These are phyloP conservation scores for Fusarium nygamai DNA, from an alignment of 2,329 filamentous ascomycete genomes.

Conservation along the genomic window DNA sequence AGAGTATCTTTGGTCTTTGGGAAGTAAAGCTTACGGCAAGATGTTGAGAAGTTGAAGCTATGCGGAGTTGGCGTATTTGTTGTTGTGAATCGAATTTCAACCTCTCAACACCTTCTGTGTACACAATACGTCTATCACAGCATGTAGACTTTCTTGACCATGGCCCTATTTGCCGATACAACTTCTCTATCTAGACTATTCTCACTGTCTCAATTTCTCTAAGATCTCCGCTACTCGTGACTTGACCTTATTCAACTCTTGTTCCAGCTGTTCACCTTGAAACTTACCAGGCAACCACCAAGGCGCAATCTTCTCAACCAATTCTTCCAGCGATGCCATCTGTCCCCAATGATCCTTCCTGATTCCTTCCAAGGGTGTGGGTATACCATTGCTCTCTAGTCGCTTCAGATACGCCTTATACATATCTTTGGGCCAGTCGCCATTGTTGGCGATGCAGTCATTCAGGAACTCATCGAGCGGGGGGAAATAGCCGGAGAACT, in stretches of 20 bases:
- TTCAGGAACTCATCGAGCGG: conserved; percentile 2
- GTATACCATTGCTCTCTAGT: not conserved
- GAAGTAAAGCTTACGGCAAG: no score
- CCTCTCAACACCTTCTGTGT: no score
- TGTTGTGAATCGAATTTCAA: no score
- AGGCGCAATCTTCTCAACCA: conserved; percentile 2
- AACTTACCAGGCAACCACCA: conserved; percentile 6
- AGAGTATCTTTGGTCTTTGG: no score
- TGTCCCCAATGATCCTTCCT: not conserved
- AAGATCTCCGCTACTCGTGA: not conserved
- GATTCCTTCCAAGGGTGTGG: not conserved
- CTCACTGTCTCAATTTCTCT: not conserved
- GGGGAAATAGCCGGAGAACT: conserved; percentile 19
- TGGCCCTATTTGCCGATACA: no score
- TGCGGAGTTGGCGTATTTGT: no score
- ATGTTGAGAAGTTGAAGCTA: no score
- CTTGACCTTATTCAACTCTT: not conserved
- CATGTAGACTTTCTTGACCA: no score
- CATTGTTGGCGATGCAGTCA: not conserved
- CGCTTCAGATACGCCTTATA: not conserved
- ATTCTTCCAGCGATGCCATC: not conserved
- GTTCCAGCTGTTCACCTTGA: not conserved
- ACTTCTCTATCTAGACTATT: no score
- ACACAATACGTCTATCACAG: no score
- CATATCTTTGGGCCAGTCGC: not conserved